Base-by-base conservation (phyloP, 169 alveolate species). In the Theileria equi region DNA sequence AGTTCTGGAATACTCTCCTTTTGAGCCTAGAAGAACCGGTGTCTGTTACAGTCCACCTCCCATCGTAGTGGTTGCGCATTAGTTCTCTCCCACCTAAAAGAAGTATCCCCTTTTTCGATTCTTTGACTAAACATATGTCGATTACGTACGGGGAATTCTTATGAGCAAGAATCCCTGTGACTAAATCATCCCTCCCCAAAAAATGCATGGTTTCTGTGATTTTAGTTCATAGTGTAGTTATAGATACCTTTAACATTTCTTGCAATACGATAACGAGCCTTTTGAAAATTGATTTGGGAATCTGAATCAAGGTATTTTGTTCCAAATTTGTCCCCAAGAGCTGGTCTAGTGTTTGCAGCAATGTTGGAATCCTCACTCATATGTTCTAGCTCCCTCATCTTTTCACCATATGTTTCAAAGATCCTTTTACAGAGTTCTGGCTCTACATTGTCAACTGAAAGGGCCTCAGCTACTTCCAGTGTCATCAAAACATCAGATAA, bases 61-160 rank as follows among this genome's bases (percentile, higher is more conserved):
- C 79, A n/a, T 63, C 80, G 23, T 45, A 3, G 47, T 38, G 66
- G 57, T 76, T 63, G 21, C 85, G 76, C 80, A 76, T 44, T 54
- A 76, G 36, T 38, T 65, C 79, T 25, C 80, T 63, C 16, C 85
- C 85, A 16, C 85, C 59, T 49, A 55, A 65, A 23, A 76, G 36
- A 16, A 76, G 76, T 38, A 76, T 61, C 4, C 85, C 85, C 67
- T 76, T 76, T 61, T 76, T 76, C 43, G 36, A 48, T 35, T 76
- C 85, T 44, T 67, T 64, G 26, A 76, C 45, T 49, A 76, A 59
- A 29, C 85, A 76, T 19, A 76, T 29, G 65, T 76, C 85, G 54
- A 76, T 50, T 11, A 76, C 57, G 49, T 76, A 65, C 40, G 85
- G 85, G 19, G 80, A 65, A 68, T 63, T 65, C 54, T 65, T 65